Conservation (phyloP, 805 yeast species). For the Wickerhamiella qilinensis region DNA sequence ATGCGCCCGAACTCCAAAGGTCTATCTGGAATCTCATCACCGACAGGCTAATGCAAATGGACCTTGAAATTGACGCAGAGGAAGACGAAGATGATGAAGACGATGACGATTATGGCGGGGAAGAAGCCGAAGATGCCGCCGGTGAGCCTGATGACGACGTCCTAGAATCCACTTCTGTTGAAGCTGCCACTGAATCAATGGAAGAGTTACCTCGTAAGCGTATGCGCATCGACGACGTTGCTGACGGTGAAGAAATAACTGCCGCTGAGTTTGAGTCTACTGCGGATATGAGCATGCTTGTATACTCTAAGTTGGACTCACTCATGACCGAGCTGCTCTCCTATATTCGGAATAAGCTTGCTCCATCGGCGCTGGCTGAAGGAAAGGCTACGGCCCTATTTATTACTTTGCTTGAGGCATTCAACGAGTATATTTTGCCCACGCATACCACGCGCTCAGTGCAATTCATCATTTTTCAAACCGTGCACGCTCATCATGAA, state of each 20-base stretch:
- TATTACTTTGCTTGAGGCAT: conserved; percentile 57
- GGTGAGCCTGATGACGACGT: conserved; percentile 22
- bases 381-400: conserved; percentile 56
- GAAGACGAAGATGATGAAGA: conserved; percentile 29
- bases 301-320: conserved; percentile 57
- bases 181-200: conserved; percentile 11
- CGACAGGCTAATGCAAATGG: conserved; percentile 70
- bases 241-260: conserved; percentile 21
- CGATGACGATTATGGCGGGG: conserved; percentile 19
- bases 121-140: conserved; percentile 22
- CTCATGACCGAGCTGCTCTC: conserved; percentile 43
- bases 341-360: conserved; percentile 33
- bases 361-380: conserved; percentile 33
- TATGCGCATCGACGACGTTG: conserved; percentile 17
- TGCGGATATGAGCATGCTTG: conserved; percentile 33
- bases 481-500: conserved; percentile 68
- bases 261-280: conserved; percentile 24
- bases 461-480: conserved; percentile 68
- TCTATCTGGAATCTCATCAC: conserved; percentile 67
- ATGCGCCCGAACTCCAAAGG: conserved; percentile 61
- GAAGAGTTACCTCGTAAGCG: conserved; percentile 19
- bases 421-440: conserved; percentile 70
- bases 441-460: conserved; percentile 83
- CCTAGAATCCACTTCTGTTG: not conserved
- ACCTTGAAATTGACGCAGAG: conserved; percentile 82